Evolutionary conservation across 495 filamentous ascomycete species (phyloP).

Genomic region (Penicillium robsamsonii): DNA sequence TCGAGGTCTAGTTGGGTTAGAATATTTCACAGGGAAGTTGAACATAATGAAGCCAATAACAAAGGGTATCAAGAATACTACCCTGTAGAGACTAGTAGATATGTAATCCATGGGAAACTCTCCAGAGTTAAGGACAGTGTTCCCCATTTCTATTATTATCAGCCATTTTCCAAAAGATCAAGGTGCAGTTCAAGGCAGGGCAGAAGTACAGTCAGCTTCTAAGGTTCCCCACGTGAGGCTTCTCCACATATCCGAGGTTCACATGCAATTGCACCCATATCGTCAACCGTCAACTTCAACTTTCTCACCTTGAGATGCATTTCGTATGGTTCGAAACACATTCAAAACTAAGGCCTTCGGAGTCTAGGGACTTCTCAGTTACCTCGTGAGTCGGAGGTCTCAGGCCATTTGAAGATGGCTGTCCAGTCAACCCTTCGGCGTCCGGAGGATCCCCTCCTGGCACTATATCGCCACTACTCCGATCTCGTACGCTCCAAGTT

Average conservation of each 20-base stretch:
- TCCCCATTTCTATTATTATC: constrained; percentile 4
- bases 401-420: constrained; percentile 58
- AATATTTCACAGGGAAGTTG: background rate
- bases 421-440: constrained; percentile 79
- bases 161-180: no score
- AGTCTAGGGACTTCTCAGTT: constrained; percentile 13
- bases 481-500: constrained; percentile 59
- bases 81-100: background rate
- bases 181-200: no score
- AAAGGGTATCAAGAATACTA: background rate
- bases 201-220: constrained; percentile 14
- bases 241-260: constrained; percentile 31
- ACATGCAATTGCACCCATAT: constrained; percentile 34
- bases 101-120: background rate
- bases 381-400: constrained; percentile 12
- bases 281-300: constrained; percentile 14
- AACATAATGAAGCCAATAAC: background rate
- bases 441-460: constrained; percentile 65
- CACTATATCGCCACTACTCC: constrained; percentile 65
- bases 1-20: constrained; percentile 3
- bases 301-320: constrained; percentile 7
- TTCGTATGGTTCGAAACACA: background rate
- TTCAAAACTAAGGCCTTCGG: constrained; percentile 9
- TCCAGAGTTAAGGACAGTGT: background rate
- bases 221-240: constrained; percentile 25